Conservation (phyloP, 2,329 filamentous ascomycete species). For the Fusarium bulbicola region DNA sequence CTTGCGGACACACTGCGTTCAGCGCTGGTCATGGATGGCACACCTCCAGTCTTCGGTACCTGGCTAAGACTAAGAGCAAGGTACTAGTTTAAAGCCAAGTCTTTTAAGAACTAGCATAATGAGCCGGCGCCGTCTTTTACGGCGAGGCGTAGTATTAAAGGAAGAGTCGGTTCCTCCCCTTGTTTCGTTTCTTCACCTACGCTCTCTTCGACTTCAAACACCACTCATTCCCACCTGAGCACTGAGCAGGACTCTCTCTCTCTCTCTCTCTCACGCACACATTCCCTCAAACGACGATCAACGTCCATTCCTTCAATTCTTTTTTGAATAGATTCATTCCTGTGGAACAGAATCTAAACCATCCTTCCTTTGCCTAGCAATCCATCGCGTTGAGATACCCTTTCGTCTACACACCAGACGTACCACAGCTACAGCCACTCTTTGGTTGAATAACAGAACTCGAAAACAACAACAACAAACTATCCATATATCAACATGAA, state of each 20-base stretch:
- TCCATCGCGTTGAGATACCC: constrained; percentile 39
- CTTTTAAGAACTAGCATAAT: constrained; percentile 36
- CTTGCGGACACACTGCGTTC: constrained; percentile 24
- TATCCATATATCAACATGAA: constrained; percentile 51
- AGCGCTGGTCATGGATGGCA: constrained; percentile 21
- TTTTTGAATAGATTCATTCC: constrained; percentile 39
- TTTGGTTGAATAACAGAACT: constrained; percentile 32
- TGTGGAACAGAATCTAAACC: constrained; percentile 42
- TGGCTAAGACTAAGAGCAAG: constrained; percentile 17
- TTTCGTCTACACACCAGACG: constrained; percentile 26
- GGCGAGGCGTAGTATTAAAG: constrained; percentile 40
- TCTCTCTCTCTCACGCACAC: constrained; percentile 38
- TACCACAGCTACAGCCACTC: constrained; percentile 35
- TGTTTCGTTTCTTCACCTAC: constrained; percentile 37
- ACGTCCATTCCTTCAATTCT: constrained; percentile 39
- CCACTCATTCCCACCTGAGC: constrained; percentile 43
- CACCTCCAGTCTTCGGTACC: constrained; percentile 20
- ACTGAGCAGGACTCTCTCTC: constrained; percentile 39
- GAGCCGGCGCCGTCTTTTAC: constrained; percentile 29
- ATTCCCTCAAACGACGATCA: constrained; percentile 38
- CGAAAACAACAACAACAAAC: constrained; percentile 23
- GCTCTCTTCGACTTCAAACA: constrained; percentile 42
- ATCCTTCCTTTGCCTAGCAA: constrained; percentile 30
- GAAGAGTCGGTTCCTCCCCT: constrained; percentile 39
- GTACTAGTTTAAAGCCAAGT: constrained; percentile 33